A percentile compares a stretch with the other conserved stretches of the same genome.
phyloP scores from a whole-genome alignment of 495 filamentous ascomycete species.

The Neohortaea acidophila region DNA sequence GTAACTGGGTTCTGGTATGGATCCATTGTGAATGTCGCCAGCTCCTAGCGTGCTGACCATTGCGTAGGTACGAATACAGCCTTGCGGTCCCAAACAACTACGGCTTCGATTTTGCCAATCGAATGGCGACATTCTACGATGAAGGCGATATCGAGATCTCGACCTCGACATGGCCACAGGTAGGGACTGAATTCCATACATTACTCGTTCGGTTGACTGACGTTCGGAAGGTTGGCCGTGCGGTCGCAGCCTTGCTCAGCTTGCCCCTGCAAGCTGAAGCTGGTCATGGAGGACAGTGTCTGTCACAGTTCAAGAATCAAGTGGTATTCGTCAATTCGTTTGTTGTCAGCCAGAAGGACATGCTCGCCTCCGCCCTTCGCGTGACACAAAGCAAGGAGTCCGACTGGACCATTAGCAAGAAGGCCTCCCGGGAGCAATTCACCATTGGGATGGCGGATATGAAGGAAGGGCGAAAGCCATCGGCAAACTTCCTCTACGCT shows the following conservation, averaged over 20 bases:
- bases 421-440: slow-evolving; percentile 31
- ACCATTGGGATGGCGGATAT: slow-evolving; percentile 29
- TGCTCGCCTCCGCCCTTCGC: slow-evolving; percentile 34
- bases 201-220: too few relatives aligned
- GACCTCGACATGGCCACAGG: slow-evolving; percentile 30
- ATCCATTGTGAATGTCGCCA: too few relatives aligned
- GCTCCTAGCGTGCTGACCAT: too few relatives aligned
- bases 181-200: too few relatives aligned
- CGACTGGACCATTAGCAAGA: slow-evolving; percentile 26
- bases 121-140: slow-evolving; percentile 32
- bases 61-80: slow-evolving; percentile 43
- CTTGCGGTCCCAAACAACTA: slow-evolving; percentile 24
- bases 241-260: slow-evolving; percentile 24
- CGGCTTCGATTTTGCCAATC: slow-evolving; percentile 34
- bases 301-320: slow-evolving; percentile 27
- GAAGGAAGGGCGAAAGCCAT: slow-evolving; percentile 31
- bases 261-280: slow-evolving; percentile 4
- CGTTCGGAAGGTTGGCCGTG: slow-evolving; percentile 19
- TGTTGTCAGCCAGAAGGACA: slow-evolving; percentile 31
- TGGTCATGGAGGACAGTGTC: background rate
- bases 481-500: slow-evolving; percentile 38
- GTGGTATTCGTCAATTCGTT: slow-evolving; percentile 30
- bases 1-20: too few relatives aligned
- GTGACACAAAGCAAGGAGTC: slow-evolving; percentile 24
- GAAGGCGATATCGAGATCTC: slow-evolving; percentile 32